phyloP scores from a whole-genome alignment of 768 basidiomycete genomes.

The Trametes punicea region DNA sequence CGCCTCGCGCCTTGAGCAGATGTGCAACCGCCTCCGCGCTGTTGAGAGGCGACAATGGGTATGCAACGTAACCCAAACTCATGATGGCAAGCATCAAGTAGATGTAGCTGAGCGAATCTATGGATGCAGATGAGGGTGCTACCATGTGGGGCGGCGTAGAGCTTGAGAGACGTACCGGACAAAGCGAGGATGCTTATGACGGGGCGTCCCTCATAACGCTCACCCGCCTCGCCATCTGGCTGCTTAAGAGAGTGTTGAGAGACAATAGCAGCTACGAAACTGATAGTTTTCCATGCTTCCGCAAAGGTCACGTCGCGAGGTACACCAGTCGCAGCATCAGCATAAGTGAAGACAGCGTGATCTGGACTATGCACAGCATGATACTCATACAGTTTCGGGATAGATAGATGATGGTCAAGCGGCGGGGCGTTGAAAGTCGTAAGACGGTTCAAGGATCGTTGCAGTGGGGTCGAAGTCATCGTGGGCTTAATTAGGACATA shows the following conservation, averaged over 20 bases:
- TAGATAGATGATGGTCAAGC: conserved; percentile 28
- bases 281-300: background rate
- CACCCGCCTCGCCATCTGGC: too few relatives aligned
- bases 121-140: background rate
- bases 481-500: too few relatives aligned
- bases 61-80: conserved; percentile 19
- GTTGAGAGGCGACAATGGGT: conserved; percentile 28
- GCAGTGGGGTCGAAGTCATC: too few relatives aligned
- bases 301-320: background rate
- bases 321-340: background rate
- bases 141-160: too few relatives aligned
- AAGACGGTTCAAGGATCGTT: too few relatives aligned
- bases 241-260: too few relatives aligned
- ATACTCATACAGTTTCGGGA: conserved; percentile 34
- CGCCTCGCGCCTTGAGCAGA: conserved; percentile 26
- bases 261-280: too few relatives aligned
- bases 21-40: conserved; percentile 29
- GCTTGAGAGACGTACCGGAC: background rate
- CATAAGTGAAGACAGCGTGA: conserved; percentile 30
- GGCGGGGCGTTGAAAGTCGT: conserved; percentile 32
- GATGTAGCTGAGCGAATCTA: conserved; percentile 26
- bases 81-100: conserved; percentile 18
- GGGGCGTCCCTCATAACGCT: background rate
- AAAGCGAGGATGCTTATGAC: background rate
- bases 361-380: conserved; percentile 26